These are phyloP conservation scores for Saccharomyces cerevisiae DNA, from an alignment of 805 yeast genomes.

Conservation along the genomic window DNA sequence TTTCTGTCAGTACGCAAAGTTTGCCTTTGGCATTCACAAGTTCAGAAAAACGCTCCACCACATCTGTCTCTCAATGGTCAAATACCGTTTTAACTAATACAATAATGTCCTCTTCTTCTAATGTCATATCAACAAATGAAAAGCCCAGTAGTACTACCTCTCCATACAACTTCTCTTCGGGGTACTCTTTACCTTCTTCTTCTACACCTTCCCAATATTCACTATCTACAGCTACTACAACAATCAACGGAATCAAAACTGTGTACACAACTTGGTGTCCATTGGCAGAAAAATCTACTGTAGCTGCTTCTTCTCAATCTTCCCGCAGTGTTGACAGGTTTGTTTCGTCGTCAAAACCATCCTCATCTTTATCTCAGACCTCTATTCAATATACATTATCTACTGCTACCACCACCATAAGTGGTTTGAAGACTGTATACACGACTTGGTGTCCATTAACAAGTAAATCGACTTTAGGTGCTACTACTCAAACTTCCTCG, in stretches of 20 bases:
- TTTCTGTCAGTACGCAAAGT: neutral
- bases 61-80: neutral
- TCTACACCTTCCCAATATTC: neutral
- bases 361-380: neutral
- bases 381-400: slow-evolving; percentile 18
- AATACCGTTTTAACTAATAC: neutral
- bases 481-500: neutral
- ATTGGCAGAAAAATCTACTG: slow-evolving; percentile 3
- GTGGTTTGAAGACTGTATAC: slow-evolving; percentile 32
- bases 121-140: neutral
- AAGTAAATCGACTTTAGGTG: neutral
- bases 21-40: neutral
- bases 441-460: slow-evolving; percentile 37
- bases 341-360: neutral
- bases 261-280: slow-evolving; percentile 39
- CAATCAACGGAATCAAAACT: slow-evolving; percentile 6
- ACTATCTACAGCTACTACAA: neutral
- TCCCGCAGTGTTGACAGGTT: neutral
- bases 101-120: neutral
- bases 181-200: neutral
- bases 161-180: neutral
- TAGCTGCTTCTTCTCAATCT: neutral
- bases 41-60: neutral
- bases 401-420: slow-evolving; percentile 26
- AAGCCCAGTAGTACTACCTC: neutral